phyloP scores from a whole-genome alignment of 2,329 filamentous ascomycete genomes.

The Simplicillium aogashimaense region DNA sequence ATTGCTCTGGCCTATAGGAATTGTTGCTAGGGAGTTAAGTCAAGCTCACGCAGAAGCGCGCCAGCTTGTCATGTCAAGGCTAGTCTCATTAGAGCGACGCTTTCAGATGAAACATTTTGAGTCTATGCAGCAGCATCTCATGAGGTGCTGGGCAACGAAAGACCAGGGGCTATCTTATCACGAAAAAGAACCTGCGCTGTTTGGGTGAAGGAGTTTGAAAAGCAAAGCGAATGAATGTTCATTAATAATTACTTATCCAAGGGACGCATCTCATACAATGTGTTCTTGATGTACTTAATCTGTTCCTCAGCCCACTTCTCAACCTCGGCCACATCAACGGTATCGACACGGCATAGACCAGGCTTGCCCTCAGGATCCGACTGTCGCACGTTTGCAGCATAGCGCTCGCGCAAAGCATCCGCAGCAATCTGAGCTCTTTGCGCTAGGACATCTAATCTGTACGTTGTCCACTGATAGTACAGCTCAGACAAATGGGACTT shows the following conservation, averaged over 20 bases:
- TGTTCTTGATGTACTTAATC: slow-evolving; percentile 18
- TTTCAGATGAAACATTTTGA: slow-evolving; percentile 10
- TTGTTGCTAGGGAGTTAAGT: slow-evolving; percentile 7
- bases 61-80: not conserved
- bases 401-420: slow-evolving; percentile 12
- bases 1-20: slow-evolving; percentile 10
- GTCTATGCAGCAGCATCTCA: slow-evolving; percentile 4
- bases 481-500: slow-evolving; percentile 16
- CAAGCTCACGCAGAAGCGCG: slow-evolving; percentile 2
- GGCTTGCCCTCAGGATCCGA: slow-evolving; percentile 12
- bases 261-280: slow-evolving; percentile 18
- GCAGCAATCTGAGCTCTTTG: slow-evolving; percentile 11
- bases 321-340: slow-evolving; percentile 14
- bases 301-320: slow-evolving; percentile 16
- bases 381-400: slow-evolving; percentile 12
- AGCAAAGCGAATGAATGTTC: not conserved
- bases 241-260: slow-evolving; percentile 3
- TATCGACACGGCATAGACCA: slow-evolving; percentile 15
- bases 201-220: not conserved
- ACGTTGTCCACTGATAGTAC: slow-evolving; percentile 18
- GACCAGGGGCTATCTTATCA: not conserved
- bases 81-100: slow-evolving; percentile 6
- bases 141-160: slow-evolving; percentile 4
- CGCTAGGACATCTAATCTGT: slow-evolving; percentile 14
- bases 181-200: not conserved